These are phyloP conservation scores for Epicoccum nigrum DNA, from an alignment of 2,329 filamentous ascomycete species.

Conservation along the genomic window DNA sequence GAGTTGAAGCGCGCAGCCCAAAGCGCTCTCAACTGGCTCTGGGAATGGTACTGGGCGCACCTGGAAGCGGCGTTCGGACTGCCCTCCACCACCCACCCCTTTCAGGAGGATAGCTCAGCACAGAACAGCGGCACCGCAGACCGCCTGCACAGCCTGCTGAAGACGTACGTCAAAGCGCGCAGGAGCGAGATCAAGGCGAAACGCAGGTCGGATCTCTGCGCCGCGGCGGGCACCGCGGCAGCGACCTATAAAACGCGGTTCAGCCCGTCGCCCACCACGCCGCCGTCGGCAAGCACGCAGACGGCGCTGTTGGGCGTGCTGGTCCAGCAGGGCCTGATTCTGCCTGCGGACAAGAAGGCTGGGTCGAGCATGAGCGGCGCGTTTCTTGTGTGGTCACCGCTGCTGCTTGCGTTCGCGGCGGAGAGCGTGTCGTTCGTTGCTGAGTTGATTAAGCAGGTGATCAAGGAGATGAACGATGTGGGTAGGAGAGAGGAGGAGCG, in stretches of 20 bases:
- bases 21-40: slow-evolving; percentile 82
- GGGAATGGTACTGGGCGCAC: slow-evolving; percentile 81
- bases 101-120: not conserved
- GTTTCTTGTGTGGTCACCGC: slow-evolving; percentile 52
- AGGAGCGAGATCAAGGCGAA: slow-evolving; percentile 40
- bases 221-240: slow-evolving; percentile 27
- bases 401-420: slow-evolving; percentile 47
- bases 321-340: slow-evolving; percentile 23
- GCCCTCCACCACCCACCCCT: not conserved
- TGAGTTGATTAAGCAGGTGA: slow-evolving; percentile 48
- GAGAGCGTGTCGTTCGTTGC: slow-evolving; percentile 44
- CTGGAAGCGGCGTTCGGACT: slow-evolving; percentile 48
- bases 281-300: slow-evolving; percentile 14
- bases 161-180: slow-evolving; percentile 39
- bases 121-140: slow-evolving; percentile 7
- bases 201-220: slow-evolving; percentile 1
- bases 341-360: slow-evolving; percentile 45
- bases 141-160: slow-evolving; percentile 39
- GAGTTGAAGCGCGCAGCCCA: slow-evolving; percentile 73
- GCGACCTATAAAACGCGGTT: slow-evolving; percentile 24
- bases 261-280: slow-evolving; percentile 10
- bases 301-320: slow-evolving; percentile 1
- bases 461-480: slow-evolving; percentile 39
- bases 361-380: slow-evolving; percentile 50
- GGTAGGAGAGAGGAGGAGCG: slow-evolving; percentile 37